These are phyloP conservation scores for Durio zibethinus DNA, from an alignment of 345 rosid genomes.

Conservation along the genomic window DNA sequence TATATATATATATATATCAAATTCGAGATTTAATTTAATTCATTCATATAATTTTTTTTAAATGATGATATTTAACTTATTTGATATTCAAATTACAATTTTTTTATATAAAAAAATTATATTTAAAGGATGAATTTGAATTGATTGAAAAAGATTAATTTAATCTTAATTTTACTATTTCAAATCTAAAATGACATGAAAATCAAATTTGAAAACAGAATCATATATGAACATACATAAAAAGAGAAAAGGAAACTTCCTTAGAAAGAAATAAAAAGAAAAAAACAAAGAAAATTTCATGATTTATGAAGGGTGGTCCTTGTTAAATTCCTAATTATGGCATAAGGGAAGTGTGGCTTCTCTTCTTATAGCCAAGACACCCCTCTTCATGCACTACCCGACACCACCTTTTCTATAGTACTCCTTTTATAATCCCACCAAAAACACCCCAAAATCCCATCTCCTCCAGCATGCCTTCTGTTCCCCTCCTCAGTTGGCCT, in stretches of 20 bases:
- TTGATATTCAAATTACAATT: no score
- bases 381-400: slow-evolving; percentile 11
- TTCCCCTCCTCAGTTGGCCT: not conserved
- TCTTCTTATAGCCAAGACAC: not conserved
- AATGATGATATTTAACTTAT: no score
- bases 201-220: no score
- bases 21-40: no score
- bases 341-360: not conserved
- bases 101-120: no score
- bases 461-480: not conserved
- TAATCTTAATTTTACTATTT: no score
- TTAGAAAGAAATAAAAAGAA: not conserved
- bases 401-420: not conserved
- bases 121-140: no score
- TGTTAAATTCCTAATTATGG: not conserved
- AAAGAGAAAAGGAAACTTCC: not conserved
- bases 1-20: no score
- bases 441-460: not conserved
- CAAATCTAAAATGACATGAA: not conserved
- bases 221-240: not conserved
- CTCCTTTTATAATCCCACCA: not conserved
- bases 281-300: not conserved
- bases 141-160: no score
- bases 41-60: no score
- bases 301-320: not conserved